Evolutionary conservation across 1,284 basidiomycete species (phyloP).

Genomic region (Austropuccinia psidii): DNA sequence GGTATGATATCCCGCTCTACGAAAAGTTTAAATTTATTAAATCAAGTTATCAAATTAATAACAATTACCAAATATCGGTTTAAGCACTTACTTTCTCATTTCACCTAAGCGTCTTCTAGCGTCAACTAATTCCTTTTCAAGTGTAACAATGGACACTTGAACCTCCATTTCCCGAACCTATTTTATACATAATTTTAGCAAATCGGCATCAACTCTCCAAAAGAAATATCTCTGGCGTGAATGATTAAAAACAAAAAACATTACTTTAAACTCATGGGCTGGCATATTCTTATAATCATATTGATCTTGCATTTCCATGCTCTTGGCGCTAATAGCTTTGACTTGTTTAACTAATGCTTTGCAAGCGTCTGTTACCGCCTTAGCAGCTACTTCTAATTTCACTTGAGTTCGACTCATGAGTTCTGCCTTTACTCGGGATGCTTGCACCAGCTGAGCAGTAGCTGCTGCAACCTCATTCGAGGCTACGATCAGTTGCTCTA

Average conservation of each 20-base stretch:
- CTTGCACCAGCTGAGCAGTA: slow-evolving; percentile 95
- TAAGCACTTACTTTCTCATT: slow-evolving; percentile 39
- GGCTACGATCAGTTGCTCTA: slow-evolving; percentile 97
- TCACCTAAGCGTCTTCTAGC: slow-evolving; percentile 46
- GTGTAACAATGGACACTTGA: slow-evolving; percentile 90
- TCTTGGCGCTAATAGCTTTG: slow-evolving; percentile 82
- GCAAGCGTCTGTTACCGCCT: slow-evolving; percentile 98
- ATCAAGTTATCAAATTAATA: background rate
- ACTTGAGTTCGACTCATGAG: slow-evolving; percentile 98
- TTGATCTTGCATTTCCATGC: slow-evolving; percentile 63
- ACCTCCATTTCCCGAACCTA: slow-evolving; percentile 85
- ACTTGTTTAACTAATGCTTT: slow-evolving; percentile 93
- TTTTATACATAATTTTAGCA: background rate
- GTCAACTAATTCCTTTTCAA: slow-evolving; percentile 80
- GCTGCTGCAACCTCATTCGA: slow-evolving; percentile 96
- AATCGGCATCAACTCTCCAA: background rate
- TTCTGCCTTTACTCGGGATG: slow-evolving; percentile 94
- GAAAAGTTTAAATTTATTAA: background rate
- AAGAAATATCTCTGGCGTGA: slow-evolving; percentile 38
- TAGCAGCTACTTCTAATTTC: slow-evolving; percentile 86
- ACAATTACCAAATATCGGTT: background rate
- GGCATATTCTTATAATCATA: slow-evolving; percentile 90
- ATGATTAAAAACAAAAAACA: background rate
- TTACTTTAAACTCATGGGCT: slow-evolving; percentile 83
- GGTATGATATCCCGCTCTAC: slow-evolving; percentile 30